phyloP scores from a whole-genome alignment of 2,329 filamentous ascomycete genomes.

The Chaetomiaceae sp. region DNA sequence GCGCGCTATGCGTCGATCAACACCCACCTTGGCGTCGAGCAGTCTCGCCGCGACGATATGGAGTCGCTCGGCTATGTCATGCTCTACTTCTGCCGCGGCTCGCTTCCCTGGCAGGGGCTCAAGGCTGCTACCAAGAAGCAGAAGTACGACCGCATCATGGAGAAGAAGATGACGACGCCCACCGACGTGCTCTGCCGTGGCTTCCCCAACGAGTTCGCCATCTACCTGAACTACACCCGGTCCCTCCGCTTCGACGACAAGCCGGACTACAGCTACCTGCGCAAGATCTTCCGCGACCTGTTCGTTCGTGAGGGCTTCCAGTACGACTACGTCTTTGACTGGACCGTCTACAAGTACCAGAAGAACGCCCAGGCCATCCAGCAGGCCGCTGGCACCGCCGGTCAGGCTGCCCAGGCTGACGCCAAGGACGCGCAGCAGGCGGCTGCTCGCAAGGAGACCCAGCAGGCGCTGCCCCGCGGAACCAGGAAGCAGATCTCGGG shows the following conservation, averaged over 20 bases:
- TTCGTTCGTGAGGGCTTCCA: slow-evolving; percentile 99
- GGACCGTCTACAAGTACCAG: slow-evolving; percentile 99
- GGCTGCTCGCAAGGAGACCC: slow-evolving; percentile 23
- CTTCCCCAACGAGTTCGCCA: slow-evolving; percentile 99
- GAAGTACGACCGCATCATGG: slow-evolving; percentile 99
- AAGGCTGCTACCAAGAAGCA: slow-evolving; percentile 99
- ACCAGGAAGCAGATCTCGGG: slow-evolving; percentile 74
- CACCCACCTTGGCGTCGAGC: slow-evolving; percentile 95
- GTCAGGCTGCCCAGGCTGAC: slow-evolving; percentile 54
- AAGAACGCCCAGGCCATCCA: slow-evolving; percentile 97
- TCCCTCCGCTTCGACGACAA: slow-evolving; percentile 99
- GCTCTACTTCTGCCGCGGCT: slow-evolving; percentile 99
- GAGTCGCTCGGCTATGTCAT: slow-evolving; percentile 98
- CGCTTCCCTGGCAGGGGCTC: slow-evolving; percentile 95
- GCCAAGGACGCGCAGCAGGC: slow-evolving; percentile 81
- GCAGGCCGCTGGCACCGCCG: slow-evolving; percentile 56
- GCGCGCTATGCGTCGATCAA: slow-evolving; percentile 99
- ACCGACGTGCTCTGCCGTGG: slow-evolving; percentile 98
- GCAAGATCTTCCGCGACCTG: slow-evolving; percentile 99
- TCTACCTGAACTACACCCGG: slow-evolving; percentile 98
- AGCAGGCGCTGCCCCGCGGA: slow-evolving; percentile 53
- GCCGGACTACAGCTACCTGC: slow-evolving; percentile 98
- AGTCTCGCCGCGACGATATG: slow-evolving; percentile 99
- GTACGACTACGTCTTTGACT: slow-evolving; percentile 99
- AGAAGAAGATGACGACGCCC: slow-evolving; percentile 99